A percentile compares a stretch with the other conserved stretches of the same genome.
phyloP scores from a whole-genome alignment of 352 stramenopile genomes.

The Pythium rhizo-oryzae region DNA sequence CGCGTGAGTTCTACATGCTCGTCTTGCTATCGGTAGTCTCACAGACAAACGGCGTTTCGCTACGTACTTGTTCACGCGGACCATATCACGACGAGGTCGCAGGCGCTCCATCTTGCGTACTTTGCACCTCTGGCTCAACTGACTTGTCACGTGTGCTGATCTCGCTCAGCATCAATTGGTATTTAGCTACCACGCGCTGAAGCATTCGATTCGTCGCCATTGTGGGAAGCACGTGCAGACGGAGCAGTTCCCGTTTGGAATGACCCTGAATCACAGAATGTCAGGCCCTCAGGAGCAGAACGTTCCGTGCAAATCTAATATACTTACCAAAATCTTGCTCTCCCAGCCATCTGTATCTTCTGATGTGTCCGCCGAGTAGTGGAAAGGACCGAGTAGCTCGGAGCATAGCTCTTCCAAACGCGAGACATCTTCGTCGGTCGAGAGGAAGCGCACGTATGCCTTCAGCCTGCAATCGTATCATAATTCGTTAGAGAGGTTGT shows the following conservation, averaged over 20 bases:
- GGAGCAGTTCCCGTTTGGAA: conserved; percentile 76
- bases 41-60: too few relatives aligned
- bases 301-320: background rate
- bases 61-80: background rate
- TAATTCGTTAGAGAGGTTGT: background rate
- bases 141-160: conserved; percentile 47
- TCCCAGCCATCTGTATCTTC: conserved; percentile 7
- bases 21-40: too few relatives aligned
- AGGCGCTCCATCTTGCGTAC: background rate
- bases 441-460: conserved; percentile 82
- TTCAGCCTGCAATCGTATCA: conserved; percentile 51
- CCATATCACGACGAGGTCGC: background rate
- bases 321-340: conserved; percentile 16
- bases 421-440: conserved; percentile 74
- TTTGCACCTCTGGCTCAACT: background rate
- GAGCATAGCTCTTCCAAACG: conserved; percentile 77
- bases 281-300: background rate
- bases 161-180: conserved; percentile 81
- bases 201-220: conserved; percentile 82
- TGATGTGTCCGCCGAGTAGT: conserved; percentile 39
- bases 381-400: conserved; percentile 80
- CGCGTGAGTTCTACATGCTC: too few relatives aligned
- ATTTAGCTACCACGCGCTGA: conserved; percentile 84
- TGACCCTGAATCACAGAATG: conserved; percentile 49
- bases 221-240: conserved; percentile 66